Evolutionary conservation across 768 basidiomycete genomes (phyloP), one percentile per base, ranked within the genome.

Genomic region (Mycena maculata): DNA sequence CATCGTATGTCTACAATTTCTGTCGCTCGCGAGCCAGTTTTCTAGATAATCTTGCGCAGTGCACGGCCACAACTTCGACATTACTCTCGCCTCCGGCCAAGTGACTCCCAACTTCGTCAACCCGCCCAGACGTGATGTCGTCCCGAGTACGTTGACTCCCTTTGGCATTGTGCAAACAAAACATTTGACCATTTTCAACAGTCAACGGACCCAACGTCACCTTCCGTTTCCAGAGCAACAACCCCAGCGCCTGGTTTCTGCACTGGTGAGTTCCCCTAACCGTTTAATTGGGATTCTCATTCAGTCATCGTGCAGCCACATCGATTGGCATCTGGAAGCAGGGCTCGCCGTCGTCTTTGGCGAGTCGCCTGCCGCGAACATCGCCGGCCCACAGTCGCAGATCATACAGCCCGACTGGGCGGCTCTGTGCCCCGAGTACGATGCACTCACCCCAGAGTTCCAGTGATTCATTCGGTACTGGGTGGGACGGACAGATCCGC

Each of bases 201-300:
- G 78, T 79, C 60, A 77, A 78, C 65, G 79, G 79, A 23, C 76
- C 76, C 9, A 79, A 79, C 73, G 77, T 75, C 4, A 81, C 79
- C 2, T 79, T 81, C 77, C 73, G 79, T 5, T 80, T 79, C 77
- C 77, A 73, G 71, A 75, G 72, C 39, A 86, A 88, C 65, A 91
- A 91, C 76, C 80, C 90, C 0, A 90, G 90, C 25, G 84, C 86
- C 8, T 88, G 87, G 85, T 82, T 85, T 77, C 76, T 85, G 53
- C 84, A 84, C 59, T 80, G 80, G 81, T 82, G 39, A 22, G 28
- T 41, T 25, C 16, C 1, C 13, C 10, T 27, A 7, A 18, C n/a
- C 9, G 13, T 22, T 53, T 28, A 45, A 47, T 15, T 60, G 65
- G 28, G 25, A 16, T 13, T 9, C 30, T 31, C 28, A 3, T 25